Base-by-base conservation (phyloP, 192 early-diverging fungal genomes). In the Coemansia pectinata region DNA sequence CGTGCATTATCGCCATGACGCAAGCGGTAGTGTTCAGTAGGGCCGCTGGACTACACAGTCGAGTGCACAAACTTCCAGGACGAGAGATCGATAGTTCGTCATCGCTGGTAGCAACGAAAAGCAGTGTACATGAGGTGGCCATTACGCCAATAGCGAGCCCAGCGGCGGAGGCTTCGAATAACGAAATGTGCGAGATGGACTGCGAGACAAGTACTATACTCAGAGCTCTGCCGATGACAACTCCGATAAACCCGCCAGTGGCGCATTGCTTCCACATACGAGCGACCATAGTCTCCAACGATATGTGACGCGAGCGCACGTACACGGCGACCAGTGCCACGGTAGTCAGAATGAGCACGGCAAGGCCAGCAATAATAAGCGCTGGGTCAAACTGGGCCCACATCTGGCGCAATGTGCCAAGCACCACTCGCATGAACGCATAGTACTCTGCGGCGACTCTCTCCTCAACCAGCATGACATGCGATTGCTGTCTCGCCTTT, bases 331-430 rank as follows among this genome's bases (percentile, higher is more conserved):
- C 61, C 65, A 76, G 59, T 0, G 71, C 45, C 0, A 21, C 64
- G 5, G 70, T 19, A 0, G 66, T 33, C 67, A 72, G 52, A 3
- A 59, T 21, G 31, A 95, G 71, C 2, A 93, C 74, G 11, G 81
- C 44, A 1, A 91, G 84, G 10, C 97, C 97, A 8, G 89, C 64
- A 0, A 86, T 65, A 73, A 98, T 97, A 36, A 92, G 79, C 1
- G 85, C 83, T 6, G 88, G 76, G 58, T 98, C 95, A 71, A 98
- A 98, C 33, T 94, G 92, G 15, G 95, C 93, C 97, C 97, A 98
- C 41, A 93, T 87, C 34, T 86, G 78, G n/a, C 93, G 89, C 63
- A 92, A 88, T 17, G 88, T 87, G 14, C 85, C 85, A 14, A 98
- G 83, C 0, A 91, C 86, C 5, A 72, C 71, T 1, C 90, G 75